A percentile compares a stretch with the other conserved stretches of the same genome.
Evolutionary conservation across 805 yeast species (phyloP).

Genomic region (Schwanniomyces sp.): DNA sequence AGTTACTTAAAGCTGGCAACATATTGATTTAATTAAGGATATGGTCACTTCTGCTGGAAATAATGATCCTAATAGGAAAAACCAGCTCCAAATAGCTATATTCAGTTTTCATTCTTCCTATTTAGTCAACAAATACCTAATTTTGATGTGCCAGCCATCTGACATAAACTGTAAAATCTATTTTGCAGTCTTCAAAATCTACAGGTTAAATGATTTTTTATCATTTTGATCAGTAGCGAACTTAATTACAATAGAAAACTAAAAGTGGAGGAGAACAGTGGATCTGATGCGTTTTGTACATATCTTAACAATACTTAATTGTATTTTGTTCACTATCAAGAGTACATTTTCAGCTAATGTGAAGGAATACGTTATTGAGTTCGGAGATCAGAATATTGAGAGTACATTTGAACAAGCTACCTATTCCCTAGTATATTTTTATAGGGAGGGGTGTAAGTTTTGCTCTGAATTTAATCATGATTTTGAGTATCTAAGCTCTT

Average conservation of each 20-base stretch:
- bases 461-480: constrained; percentile 33
- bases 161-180: neutral
- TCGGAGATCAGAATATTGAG: constrained; percentile 12
- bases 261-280: neutral
- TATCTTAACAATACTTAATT: neutral
- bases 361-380: constrained; percentile 7
- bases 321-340: neutral
- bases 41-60: neutral
- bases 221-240: constrained; percentile 4
- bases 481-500: constrained; percentile 38
- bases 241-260: neutral
- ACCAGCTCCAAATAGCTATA: neutral
- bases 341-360: neutral
- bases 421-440: constrained; percentile 48
- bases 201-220: constrained; percentile 2
- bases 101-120: neutral
- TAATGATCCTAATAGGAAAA: neutral
- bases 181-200: neutral
- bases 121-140: neutral
- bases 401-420: constrained; percentile 17
- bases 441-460: constrained; percentile 36
- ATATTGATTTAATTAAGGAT: neutral
- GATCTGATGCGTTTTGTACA: neutral
- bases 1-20: neutral
- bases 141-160: neutral